Percentiles rank a stretch among this genome's conserved stretches.
These are phyloP conservation scores for Sporisorium sorghi DNA, from an alignment of 1,284 basidiomycete species.

Conservation along the genomic window DNA sequence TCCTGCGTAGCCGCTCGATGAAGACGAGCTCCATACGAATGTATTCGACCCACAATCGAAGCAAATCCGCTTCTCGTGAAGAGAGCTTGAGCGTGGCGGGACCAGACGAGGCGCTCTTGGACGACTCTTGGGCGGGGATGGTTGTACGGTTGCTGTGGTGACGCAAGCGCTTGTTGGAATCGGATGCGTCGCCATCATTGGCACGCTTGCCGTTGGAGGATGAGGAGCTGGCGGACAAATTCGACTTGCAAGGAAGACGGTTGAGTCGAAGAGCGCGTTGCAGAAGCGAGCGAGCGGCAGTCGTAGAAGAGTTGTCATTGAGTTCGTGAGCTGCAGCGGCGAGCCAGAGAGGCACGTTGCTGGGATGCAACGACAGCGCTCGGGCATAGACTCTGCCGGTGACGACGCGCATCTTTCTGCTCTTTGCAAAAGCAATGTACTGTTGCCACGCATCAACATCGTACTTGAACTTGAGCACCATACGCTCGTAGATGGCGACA, in stretches of 20 bases:
- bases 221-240: neutral
- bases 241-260: slow-evolving; percentile 39
- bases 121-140: neutral
- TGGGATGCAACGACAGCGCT: slow-evolving; percentile 87
- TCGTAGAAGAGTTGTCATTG: slow-evolving; percentile 77
- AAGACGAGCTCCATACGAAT: slow-evolving; percentile 91
- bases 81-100: slow-evolving; percentile 46
- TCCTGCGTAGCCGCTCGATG: slow-evolving; percentile 81
- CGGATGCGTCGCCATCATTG: slow-evolving; percentile 6
- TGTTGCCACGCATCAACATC: slow-evolving; percentile 89
- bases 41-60: slow-evolving; percentile 71
- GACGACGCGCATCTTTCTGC: slow-evolving; percentile 81
- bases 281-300: slow-evolving; percentile 84
- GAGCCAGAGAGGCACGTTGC: slow-evolving; percentile 82
- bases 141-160: slow-evolving; percentile 1
- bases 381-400: slow-evolving; percentile 76
- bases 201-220: slow-evolving; percentile 17
- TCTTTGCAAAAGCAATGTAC: slow-evolving; percentile 85
- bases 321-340: slow-evolving; percentile 88
- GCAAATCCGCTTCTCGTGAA: slow-evolving; percentile 47
- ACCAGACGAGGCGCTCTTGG: slow-evolving; percentile 14
- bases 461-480: slow-evolving; percentile 86
- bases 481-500: slow-evolving; percentile 90
- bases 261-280: slow-evolving; percentile 81
- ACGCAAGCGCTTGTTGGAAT: slow-evolving; percentile 23